Conservation (phyloP, 176 grass and related monocot species). For the Oryza meridionalis region DNA sequence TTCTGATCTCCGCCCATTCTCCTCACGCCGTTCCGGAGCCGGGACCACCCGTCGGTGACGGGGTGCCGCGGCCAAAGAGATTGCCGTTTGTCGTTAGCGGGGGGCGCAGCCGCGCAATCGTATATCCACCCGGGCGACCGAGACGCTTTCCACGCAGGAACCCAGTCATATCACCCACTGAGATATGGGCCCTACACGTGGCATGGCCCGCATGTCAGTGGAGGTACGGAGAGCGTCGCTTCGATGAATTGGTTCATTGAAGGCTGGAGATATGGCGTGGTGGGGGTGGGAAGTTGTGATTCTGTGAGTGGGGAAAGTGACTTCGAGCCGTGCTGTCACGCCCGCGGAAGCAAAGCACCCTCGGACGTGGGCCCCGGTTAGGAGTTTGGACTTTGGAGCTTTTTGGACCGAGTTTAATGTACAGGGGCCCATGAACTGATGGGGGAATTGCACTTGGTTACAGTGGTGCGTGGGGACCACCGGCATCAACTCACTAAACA, state of each 20-base stretch:
- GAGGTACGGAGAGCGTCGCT: no score
- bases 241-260: slow-evolving; percentile 5
- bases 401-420: background rate
- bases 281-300: background rate
- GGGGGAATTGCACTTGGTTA: background rate
- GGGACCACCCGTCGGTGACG: slow-evolving; percentile 35
- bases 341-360: slow-evolving; percentile 25
- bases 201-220: background rate
- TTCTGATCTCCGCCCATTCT: slow-evolving; percentile 21
- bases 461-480: background rate
- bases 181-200: background rate
- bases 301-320: slow-evolving; percentile 18
- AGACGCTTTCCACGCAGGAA: background rate
- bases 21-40: background rate
- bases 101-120: background rate
- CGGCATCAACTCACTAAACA: background rate
- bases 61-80: background rate
- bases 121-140: background rate
- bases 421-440: background rate
- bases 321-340: slow-evolving; percentile 8
- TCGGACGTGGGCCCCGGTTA: background rate
- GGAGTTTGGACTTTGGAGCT: background rate
- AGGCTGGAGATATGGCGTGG: slow-evolving; percentile 33
- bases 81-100: slow-evolving; percentile 13
- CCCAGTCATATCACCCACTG: background rate